phyloP scores from a whole-genome alignment of 2,329 filamentous ascomycete genomes.

The Aspergillus persii region DNA sequence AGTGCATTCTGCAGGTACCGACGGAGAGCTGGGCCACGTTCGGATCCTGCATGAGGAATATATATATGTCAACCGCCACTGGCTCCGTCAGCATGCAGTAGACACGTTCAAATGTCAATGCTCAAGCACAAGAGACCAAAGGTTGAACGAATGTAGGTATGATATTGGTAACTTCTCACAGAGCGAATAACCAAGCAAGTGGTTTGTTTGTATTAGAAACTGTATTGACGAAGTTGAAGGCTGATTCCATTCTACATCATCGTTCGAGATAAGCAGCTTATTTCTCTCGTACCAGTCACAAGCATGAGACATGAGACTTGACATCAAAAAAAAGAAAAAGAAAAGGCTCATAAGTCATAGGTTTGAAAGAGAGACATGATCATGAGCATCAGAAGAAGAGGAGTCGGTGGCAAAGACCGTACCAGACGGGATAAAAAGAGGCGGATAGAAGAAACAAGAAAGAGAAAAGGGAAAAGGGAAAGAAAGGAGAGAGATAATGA shows the following conservation, averaged over 20 bases:
- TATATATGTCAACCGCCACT: background rate
- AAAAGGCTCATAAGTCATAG: constrained; percentile 12
- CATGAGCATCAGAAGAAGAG: constrained; percentile 10
- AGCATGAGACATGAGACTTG: constrained; percentile 29
- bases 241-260: background rate
- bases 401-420: constrained; percentile 10
- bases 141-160: background rate
- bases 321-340: background rate
- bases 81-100: background rate
- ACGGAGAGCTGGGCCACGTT: background rate
- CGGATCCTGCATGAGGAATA: background rate
- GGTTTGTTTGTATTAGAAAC: background rate
- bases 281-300: constrained; percentile 3
- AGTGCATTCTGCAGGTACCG: background rate
- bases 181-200: background rate
- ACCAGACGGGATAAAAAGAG: constrained; percentile 15
- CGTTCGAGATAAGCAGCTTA: background rate
- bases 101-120: background rate
- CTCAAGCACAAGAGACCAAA: background rate
- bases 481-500: constrained; percentile 2
- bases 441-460: constrained; percentile 9
- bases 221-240: background rate
- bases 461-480: constrained; percentile 13
- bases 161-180: background rate
- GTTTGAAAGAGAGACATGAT: constrained; percentile 8